Base-by-base conservation (phyloP, 2,329 filamentous ascomycete species). In the Fusarium neocosmosporiellum region DNA sequence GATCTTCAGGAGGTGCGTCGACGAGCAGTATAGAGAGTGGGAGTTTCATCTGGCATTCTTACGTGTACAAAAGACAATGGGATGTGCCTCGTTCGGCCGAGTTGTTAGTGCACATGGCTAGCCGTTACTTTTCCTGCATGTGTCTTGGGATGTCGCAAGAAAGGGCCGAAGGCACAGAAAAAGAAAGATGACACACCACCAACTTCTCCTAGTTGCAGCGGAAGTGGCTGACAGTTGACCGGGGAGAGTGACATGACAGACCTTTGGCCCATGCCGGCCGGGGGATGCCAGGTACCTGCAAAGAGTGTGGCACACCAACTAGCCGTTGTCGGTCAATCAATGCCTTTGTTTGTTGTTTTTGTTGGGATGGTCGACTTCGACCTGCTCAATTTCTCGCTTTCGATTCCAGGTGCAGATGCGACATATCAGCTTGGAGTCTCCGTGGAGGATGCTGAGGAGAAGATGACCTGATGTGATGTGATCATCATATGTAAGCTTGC, bases 141-240 rank as follows among this genome's bases (percentile, higher is more conserved):
- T 41, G 63, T 22, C 31, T 57, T 39, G 31, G 39, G 22, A 67
- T 43, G 58, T 59, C 37, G 7, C 63, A 68, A 50, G 39, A 67
- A 55, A 41, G 70, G 59, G 58, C 63, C 67, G 37, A 65, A 62
- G 36, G 37, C n/a, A 53, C 48, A 37, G 55, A 69, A 73, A 53
- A 41, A 43, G 58, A 73, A 69, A 71, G 34, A 63, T 58, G 34
- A 58, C 67, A 69, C 67, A 57, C 60, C 70, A 68, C 55, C 46
- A 55, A 39, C 33, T 62, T 61, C 41, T 65, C 33, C 33, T 65
- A 59, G 43, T 34, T 65, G 64, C 36, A 58, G 54, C 66, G 54
- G 62, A 72, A 63, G 66, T 63, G 63, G 67, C 60, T 71, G 59
- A 58, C 46, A 53, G 29, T 9, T 33, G 65, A 27, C 66, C 41